Conservation (phyloP, 805 yeast genomes). For the Yarrowia divulgata region DNA sequence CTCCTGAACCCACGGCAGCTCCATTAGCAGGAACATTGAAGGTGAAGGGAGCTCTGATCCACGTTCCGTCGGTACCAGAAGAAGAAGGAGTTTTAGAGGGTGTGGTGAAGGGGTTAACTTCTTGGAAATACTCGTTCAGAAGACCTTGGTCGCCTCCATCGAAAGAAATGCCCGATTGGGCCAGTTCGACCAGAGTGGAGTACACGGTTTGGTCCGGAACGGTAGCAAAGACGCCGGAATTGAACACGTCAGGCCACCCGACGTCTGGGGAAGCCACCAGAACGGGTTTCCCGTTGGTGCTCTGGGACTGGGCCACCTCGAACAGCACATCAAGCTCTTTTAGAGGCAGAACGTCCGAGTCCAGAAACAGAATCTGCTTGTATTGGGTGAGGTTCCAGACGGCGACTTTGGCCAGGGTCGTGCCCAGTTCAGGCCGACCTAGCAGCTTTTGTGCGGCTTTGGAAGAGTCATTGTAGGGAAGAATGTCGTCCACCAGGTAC, state of each 20-base stretch:
- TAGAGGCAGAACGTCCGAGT: conserved; percentile 62
- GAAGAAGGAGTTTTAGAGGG: neutral
- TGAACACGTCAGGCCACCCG: conserved; percentile 94
- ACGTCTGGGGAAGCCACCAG: conserved; percentile 70
- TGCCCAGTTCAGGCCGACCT: conserved; percentile 58
- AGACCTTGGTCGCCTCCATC: conserved; percentile 96
- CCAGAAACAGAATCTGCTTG: conserved; percentile 57
- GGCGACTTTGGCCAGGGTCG: conserved; percentile 61
- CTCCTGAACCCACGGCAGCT: conserved; percentile 4
- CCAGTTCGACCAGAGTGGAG: conserved; percentile 51
- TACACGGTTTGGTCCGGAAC: conserved; percentile 60
- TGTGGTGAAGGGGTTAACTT: conserved; percentile 42
- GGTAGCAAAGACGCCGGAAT: conserved; percentile 74
- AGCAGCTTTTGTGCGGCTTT: conserved; percentile 46
- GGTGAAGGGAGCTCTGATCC: conserved; percentile 79
- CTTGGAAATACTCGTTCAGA: conserved; percentile 71
- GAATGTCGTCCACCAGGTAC: conserved; percentile 47
- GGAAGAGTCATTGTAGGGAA: conserved; percentile 38
- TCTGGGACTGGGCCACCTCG: conserved; percentile 8
- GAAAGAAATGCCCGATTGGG: conserved; percentile 55
- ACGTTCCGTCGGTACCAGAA: conserved; percentile 46
- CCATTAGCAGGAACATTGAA: conserved; percentile 78
- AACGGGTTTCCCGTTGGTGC: conserved; percentile 24
- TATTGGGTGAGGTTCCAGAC: conserved; percentile 59
- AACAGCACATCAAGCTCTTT: conserved; percentile 49